Base-by-base conservation (phyloP, 2,329 filamentous ascomycete genomes). In the Alternaria arborescens region DNA sequence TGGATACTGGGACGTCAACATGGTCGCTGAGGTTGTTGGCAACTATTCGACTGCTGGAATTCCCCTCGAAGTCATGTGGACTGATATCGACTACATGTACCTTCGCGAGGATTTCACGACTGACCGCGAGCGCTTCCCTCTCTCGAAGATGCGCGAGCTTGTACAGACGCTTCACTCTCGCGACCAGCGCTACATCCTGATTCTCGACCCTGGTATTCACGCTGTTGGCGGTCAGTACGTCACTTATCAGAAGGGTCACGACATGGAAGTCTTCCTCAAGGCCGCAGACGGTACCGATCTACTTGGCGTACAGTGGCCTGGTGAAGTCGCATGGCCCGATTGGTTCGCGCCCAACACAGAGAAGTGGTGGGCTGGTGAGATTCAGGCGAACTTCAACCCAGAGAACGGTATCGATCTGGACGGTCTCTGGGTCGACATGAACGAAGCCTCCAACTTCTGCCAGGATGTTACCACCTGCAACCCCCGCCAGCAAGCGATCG, bases 251-350 rank as follows among this genome's bases (percentile, higher is more conserved):
- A 83, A 86, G 16, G 91, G 90, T 0, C 77, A 87, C 1, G 83
- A 86, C 6, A 79, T 85, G n/a, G 84, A 81, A 20, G 76, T 86
- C 10, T 88, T 88, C 75, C 71, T 87, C 32, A 83, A 84, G 69
- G 66, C 74, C 38, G 70, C 66, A 2, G 88, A 92, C 67, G 89
- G 83, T 14, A 81, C 81, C 11, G 73, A 85, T 26, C 85, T 84
- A 62, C 70, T 84, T 60, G 86, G 91, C 16, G 89, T 92, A 16
- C 91, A 94, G 22, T 94, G 91, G 91, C 89, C 91, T 6, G 91
- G 91, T 46, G 84, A 88, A 14, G 86, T 89, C 0, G 89, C 86
- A 11, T 93, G 89, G 77, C 90, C 90, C 0, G 92, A 94, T 74
- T 94, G 91, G 91, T 93, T 93, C 72, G 81, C 88, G 18, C 83